These are phyloP conservation scores for Sarocladiaceae sp. DNA, from an alignment of 2,329 filamentous ascomycete species.

Conservation along the genomic window DNA sequence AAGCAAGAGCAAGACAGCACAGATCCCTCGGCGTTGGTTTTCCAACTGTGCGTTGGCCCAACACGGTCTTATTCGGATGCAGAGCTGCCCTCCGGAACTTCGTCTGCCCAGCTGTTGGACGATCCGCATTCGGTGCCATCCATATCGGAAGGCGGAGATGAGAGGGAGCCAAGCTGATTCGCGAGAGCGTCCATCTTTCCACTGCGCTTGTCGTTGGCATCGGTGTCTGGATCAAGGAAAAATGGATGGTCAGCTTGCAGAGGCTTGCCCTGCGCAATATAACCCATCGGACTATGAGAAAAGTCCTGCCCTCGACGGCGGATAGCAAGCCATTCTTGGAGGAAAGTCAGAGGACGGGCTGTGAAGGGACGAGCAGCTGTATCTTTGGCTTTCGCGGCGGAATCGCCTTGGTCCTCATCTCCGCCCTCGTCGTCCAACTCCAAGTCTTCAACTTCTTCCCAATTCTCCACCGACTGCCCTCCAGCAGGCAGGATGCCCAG, in stretches of 20 bases:
- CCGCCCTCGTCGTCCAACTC: constrained; percentile 23
- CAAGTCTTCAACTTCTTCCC: constrained; percentile 27
- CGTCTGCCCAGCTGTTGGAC: no score
- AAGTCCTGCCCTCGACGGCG: constrained; percentile 51
- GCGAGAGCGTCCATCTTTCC: background rate
- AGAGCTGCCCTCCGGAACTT: no score
- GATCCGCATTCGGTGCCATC: no score
- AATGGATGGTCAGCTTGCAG: constrained; percentile 44
- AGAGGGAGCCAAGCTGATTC: no score
- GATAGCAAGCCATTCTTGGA: constrained; percentile 51
- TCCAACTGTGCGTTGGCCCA: no score
- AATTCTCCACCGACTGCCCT: constrained; percentile 35
- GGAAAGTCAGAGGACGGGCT: constrained; percentile 34
- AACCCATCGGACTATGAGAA: constrained; percentile 53
- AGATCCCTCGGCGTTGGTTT: no score
- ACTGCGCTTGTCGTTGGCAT: background rate
- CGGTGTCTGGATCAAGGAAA: constrained; percentile 26
- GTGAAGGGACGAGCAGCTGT: background rate
- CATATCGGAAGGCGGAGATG: no score
- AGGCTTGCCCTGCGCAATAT: constrained; percentile 44
- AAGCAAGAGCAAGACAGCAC: no score
- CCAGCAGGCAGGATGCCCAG: constrained; percentile 37
- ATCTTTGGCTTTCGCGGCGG: constrained; percentile 9
- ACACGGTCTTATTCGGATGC: no score
- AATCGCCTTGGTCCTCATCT: constrained; percentile 18